Evolutionary conservation across 441 rosid genomes (phyloP).

Genomic region (Erysimum cheiri): DNA sequence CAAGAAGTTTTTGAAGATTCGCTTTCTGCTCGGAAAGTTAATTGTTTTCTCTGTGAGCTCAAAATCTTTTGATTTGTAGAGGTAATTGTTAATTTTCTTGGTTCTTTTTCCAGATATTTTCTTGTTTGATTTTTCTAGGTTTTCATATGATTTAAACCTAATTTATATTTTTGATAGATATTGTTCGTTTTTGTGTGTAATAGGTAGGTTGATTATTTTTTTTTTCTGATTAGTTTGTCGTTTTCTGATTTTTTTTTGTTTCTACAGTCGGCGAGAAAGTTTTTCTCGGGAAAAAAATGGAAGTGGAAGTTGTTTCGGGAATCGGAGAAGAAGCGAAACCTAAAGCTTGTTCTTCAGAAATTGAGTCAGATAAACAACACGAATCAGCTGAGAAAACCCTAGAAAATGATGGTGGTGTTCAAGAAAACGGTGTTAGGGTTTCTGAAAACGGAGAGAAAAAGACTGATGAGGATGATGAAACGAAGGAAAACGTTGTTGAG

Average conservation of each 20-base stretch:
- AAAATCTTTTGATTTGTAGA: background rate
- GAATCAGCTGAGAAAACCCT: conserved; percentile 17
- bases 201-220: conserved; percentile 10
- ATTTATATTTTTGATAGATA: background rate
- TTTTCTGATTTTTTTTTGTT: conserved; percentile 21
- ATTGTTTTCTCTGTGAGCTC: conserved; percentile 13
- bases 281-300: conserved; percentile 29
- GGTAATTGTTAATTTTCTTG: conserved; percentile 10
- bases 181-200: conserved; percentile 12
- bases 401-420: conserved; percentile 21
- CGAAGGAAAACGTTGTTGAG: conserved; percentile 5
- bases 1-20: conserved; percentile 1
- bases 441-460: conserved; percentile 48
- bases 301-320: conserved; percentile 37
- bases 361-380: background rate
- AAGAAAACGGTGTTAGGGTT: conserved; percentile 56
- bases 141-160: conserved; percentile 16
- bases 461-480: background rate
- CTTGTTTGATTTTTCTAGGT: background rate
- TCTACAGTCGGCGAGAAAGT: conserved; percentile 16
- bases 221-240: conserved; percentile 24
- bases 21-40: background rate
- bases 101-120: background rate
- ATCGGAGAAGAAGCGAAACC: conserved; percentile 21
- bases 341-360: conserved; percentile 25